Conservation (phyloP, 75 land plant genomes). For the Pinus albicaulis region DNA sequence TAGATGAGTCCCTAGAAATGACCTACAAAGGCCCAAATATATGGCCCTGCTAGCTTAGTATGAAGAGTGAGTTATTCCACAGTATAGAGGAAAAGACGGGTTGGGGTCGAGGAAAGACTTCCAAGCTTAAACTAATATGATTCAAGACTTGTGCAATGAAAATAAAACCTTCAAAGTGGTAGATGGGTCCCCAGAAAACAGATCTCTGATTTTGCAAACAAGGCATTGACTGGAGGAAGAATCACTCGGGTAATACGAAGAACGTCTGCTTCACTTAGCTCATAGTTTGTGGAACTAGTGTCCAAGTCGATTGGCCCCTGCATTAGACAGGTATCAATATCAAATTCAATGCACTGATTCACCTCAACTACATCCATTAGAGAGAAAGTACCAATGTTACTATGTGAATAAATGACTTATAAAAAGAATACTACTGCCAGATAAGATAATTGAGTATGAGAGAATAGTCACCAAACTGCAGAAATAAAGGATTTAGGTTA, state of each 20-base stretch:
- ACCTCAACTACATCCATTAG: background rate
- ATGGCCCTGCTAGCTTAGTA: background rate
- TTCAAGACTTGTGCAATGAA: background rate
- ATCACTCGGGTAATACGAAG: constrained; percentile 36
- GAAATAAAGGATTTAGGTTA: background rate
- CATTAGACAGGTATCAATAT: constrained; percentile 14
- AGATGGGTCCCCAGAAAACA: constrained; percentile 90
- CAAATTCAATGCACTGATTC: background rate
- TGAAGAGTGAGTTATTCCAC: background rate
- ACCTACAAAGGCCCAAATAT: background rate
- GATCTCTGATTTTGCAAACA: constrained; percentile 36
- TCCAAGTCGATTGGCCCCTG: background rate
- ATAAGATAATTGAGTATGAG: constrained; percentile 59
- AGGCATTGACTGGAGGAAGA: constrained; percentile 65
- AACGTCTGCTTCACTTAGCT: constrained; percentile 62
- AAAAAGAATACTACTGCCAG: constrained; percentile 62
- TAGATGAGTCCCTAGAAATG: too few relatives aligned
- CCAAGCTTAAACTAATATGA: background rate
- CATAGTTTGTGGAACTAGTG: constrained; percentile 8
- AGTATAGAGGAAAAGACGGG: background rate
- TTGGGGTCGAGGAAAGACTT: too few relatives aligned
- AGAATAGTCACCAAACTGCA: constrained; percentile 66
- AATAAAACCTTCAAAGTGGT: constrained; percentile 75
- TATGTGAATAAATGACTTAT: constrained; percentile 52
- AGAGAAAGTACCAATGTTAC: constrained; percentile 18